A percentile compares a stretch with the other conserved stretches of the same genome.
Evolutionary conservation across 1,284 basidiomycete species (phyloP).

Genomic region (Rhodofomes roseus): DNA sequence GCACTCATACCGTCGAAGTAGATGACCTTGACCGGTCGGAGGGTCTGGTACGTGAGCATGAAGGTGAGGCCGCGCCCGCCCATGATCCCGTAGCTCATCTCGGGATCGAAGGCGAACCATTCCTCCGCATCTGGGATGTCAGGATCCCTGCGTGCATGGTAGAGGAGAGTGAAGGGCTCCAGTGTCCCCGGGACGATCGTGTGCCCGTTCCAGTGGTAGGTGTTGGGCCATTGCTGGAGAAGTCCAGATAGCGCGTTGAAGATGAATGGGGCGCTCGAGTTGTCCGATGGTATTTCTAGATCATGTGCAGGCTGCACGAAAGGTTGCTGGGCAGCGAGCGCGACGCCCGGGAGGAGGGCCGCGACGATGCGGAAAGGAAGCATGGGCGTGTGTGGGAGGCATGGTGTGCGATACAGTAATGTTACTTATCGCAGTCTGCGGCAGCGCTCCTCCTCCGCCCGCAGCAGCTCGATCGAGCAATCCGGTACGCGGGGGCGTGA

Average conservation of each 20-base stretch:
- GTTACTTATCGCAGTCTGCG: background rate
- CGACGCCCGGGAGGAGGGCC: background rate
- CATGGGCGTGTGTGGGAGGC: background rate
- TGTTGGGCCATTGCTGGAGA: constrained; percentile 8
- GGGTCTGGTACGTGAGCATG: constrained; percentile 6
- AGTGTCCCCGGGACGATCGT: constrained; percentile 9
- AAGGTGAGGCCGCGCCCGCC: constrained; percentile 7
- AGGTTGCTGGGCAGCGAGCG: background rate
- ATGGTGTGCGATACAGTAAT: no score
- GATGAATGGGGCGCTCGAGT: constrained; percentile 8
- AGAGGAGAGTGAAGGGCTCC: constrained; percentile 8
- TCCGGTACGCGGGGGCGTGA: background rate
- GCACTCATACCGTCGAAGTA: constrained; percentile 11
- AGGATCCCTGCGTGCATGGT: constrained; percentile 9
- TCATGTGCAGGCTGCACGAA: background rate
- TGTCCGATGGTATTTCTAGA: background rate
- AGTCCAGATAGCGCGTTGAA: constrained; percentile 7
- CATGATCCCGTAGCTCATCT: constrained; percentile 14
- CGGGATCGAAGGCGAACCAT: constrained; percentile 11
- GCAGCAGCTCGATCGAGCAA: background rate
- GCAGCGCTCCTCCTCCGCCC: background rate
- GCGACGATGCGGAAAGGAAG: background rate
- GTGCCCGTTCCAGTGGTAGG: constrained; percentile 10
- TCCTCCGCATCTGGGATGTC: background rate
- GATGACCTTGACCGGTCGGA: constrained; percentile 4